Percentiles rank a stretch among this genome's conserved stretches.
phyloP scores from a whole-genome alignment of 1,284 basidiomycete genomes.

The Cutaneotrichosporon cavernicola region DNA sequence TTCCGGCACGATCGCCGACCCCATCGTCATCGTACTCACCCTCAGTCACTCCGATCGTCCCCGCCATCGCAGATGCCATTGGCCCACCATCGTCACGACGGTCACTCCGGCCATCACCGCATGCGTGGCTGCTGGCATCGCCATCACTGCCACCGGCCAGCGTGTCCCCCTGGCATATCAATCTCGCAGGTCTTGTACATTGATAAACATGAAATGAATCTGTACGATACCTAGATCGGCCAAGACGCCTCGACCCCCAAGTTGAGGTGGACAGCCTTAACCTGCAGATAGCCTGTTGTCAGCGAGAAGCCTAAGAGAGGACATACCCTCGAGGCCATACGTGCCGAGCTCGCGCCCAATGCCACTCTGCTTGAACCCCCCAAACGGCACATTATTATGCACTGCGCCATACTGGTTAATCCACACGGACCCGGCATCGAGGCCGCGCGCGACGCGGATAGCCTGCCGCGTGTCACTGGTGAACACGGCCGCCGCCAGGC shows the following conservation, averaged over 20 bases:
- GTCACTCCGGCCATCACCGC: too few relatives aligned
- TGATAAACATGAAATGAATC: too few relatives aligned
- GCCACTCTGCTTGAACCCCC: slow-evolving; percentile 83
- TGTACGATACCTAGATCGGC: background rate
- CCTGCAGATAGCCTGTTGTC: slow-evolving; percentile 2
- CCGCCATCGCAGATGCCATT: too few relatives aligned
- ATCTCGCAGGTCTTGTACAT: too few relatives aligned
- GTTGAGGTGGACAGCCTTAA: slow-evolving; percentile 13
- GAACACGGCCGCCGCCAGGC: slow-evolving; percentile 83
- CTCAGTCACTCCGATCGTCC: too few relatives aligned
- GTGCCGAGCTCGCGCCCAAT: slow-evolving; percentile 82
- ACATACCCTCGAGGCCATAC: slow-evolving; percentile 70
- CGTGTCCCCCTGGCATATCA: too few relatives aligned
- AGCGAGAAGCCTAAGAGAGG: background rate
- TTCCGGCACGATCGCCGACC: too few relatives aligned
- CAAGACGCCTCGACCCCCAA: background rate
- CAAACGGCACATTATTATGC: slow-evolving; percentile 83
- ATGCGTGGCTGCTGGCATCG: too few relatives aligned
- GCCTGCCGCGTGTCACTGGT: slow-evolving; percentile 85
- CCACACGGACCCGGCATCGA: slow-evolving; percentile 82
- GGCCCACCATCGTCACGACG: too few relatives aligned
- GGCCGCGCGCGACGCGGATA: slow-evolving; percentile 73
- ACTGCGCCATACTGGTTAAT: slow-evolving; percentile 82
- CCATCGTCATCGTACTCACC: too few relatives aligned
- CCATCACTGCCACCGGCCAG: too few relatives aligned